Percentiles rank a stretch among this genome's conserved stretches.
phyloP scores from a whole-genome alignment of 371 early-diverging fungal species.

The Zancudomyces culisetae region DNA sequence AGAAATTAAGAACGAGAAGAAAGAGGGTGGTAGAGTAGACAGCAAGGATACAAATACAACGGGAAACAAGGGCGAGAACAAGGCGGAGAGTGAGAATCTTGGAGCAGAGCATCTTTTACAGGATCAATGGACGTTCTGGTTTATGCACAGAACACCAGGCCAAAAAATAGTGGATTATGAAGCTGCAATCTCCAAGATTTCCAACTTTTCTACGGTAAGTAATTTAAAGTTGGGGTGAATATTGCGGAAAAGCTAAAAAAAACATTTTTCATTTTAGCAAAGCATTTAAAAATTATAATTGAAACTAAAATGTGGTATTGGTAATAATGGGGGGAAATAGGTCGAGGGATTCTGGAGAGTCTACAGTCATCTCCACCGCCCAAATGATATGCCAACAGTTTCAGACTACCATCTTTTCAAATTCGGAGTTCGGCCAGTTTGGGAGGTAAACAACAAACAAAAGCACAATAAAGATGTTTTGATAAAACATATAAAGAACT shows the following conservation, averaged over 20 bases:
- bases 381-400: slow-evolving; percentile 69
- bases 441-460: slow-evolving; percentile 74
- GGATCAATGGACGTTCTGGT: slow-evolving; percentile 68
- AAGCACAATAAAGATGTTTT: too few relatives aligned
- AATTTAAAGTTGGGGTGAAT: background rate
- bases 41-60: background rate
- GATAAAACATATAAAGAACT: background rate
- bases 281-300: too few relatives aligned
- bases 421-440: slow-evolving; percentile 86
- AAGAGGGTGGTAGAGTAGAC: background rate
- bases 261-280: too few relatives aligned
- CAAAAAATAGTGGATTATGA: slow-evolving; percentile 75
- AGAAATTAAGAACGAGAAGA: background rate
- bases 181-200: slow-evolving; percentile 64
- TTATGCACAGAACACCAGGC: slow-evolving; percentile 75
- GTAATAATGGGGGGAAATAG: slow-evolving; percentile 17
- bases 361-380: slow-evolving; percentile 67
- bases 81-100: too few relatives aligned
- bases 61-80: too few relatives aligned
- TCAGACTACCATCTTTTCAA: slow-evolving; percentile 92
- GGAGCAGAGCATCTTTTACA: slow-evolving; percentile 27
- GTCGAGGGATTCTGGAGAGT: slow-evolving; percentile 87
- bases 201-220: slow-evolving; percentile 56
- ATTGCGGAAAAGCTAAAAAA: too few relatives aligned
- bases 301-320: background rate